Base-by-base conservation (phyloP, 2,329 filamentous ascomycete species). In the Chrysosporium keratinophilum region DNA sequence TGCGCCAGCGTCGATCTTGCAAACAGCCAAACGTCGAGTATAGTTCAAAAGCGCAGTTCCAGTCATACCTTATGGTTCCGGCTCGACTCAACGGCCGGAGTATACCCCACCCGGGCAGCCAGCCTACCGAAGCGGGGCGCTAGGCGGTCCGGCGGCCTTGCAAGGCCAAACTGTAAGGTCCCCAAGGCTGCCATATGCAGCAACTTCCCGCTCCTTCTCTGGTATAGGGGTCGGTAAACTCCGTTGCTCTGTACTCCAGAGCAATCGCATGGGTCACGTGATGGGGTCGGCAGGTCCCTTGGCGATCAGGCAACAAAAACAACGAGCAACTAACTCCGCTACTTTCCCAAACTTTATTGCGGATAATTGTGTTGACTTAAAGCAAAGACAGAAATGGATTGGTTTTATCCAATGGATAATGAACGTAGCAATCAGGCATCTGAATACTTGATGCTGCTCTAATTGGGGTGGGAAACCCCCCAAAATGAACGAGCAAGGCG, bases 281-380 rank as follows among this genome's bases (percentile, higher is more conserved):
- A 45, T 17, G 19, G 3, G 1, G 17, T 40, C 15, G 19, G 17
- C n/a, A 35, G n/a, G 14, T 35, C 5, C 5, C 3, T n/a, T n/a
- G 10, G n/a, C 14, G 39, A 19, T 41, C 48, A 50, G 48, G 48
- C 48, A 50, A n/a, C 48, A 50, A 33, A 50, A 50, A 50, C 48
- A 33, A 6, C 14, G 42, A 43, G 12, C 35, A 39, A 39, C n/a
- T 12, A 45, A 33, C n/a, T 28, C 20, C 20, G n/a, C 42, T 45
- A 17, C 33, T 23, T 46, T 4, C 3, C 19, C 15, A 5, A 45
- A 2, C 5, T 3, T 14, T 3, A 14, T 45, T 20, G 5, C 37
- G 17, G 3, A 7, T 19, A 14, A 37, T 48, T 40, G 23, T 28
- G 23, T 28, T 28, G 7, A 7, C 23, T 28, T 28, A 28, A 39